Base-by-base conservation (phyloP, 129 eudicot species). In the Oenanthe sinensis region DNA sequence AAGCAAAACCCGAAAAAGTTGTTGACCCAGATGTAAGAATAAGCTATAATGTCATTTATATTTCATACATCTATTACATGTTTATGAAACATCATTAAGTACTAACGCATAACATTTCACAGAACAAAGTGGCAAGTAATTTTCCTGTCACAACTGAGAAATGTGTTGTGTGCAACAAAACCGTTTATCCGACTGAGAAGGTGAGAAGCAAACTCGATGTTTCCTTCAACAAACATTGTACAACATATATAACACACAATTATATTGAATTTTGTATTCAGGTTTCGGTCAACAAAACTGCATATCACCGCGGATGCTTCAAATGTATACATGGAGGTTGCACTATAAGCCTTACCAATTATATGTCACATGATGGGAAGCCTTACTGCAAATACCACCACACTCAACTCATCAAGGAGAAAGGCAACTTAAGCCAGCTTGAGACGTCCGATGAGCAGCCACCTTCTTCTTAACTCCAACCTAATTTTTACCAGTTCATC, bases 111-210 rank as follows among this genome's bases (percentile, higher is more conserved):
- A 22, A 24, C 42, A 26, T 26, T 44, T 3, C 15, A 47, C 77
- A 74, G 76, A 86, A 79, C 86, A 92, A 81, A 82, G 89, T 87
- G 28, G 88, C 93, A 2, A 83, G 82, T 81, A 50, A 84, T 75
- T 96, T 96, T 77, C 97, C 75, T 49, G 97, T 94, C 13, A 92
- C 99, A 11, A 82, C 82, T 67, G 97, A 96, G 76, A 92, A 92
- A 86, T 96, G 99, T 75, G 79, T 78, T 15, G 91, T 87, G 60
- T 96, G 99, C 72, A 24, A 77, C 75, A 92, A 92, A 85, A 96
- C 88, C 15, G 99, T 90, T 40, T 96, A 96, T 83, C 99, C 97
- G 42, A 86, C 83, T 20, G 99, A 96, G 78, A 89, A 86, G 97
- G 99, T 96, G 90, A 65, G 77, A 22, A 4, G 33, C 40, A 40